Percentiles rank a stretch among this genome's conserved stretches.
Conservation (phyloP, 495 filamentous ascomycete species). For the Tuber indicum region DNA sequence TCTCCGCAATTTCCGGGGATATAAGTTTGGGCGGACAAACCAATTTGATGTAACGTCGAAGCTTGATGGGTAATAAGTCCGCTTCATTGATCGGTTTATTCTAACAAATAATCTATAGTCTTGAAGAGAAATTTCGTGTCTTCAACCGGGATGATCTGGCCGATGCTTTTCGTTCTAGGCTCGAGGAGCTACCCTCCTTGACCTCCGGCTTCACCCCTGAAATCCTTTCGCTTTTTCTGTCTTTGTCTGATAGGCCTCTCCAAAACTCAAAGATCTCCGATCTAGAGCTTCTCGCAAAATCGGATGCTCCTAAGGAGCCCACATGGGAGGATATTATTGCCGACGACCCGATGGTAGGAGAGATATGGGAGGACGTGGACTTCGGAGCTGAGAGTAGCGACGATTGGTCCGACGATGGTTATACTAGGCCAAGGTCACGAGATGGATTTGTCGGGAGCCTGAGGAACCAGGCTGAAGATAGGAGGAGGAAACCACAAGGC, state of each 20-base stretch:
- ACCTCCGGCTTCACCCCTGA: conserved; percentile 54
- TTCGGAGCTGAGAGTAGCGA: conserved; percentile 60
- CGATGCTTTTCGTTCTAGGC: conserved; percentile 61
- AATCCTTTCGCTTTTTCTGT: conserved; percentile 67
- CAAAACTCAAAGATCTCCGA: conserved; percentile 59
- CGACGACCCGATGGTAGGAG: conserved; percentile 62
- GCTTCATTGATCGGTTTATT: not conserved
- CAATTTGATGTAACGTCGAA: conserved; percentile 75
- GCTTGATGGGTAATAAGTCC: conserved; percentile 53
- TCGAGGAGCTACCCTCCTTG: conserved; percentile 45
- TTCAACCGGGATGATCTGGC: conserved; percentile 70
- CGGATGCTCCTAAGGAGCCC: conserved; percentile 47
- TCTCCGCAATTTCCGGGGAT: conserved; percentile 52
- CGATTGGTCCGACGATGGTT: conserved; percentile 40
- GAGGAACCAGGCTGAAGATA: conserved; percentile 15
- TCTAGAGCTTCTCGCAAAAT: conserved; percentile 50
- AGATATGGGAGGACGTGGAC: conserved; percentile 74
- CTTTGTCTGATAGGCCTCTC: conserved; percentile 74
- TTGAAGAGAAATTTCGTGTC: conserved; percentile 82
- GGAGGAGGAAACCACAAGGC: conserved; percentile 14
- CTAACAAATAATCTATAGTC: conserved; percentile 21
- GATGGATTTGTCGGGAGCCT: conserved; percentile 23
- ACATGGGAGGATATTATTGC: conserved; percentile 70
- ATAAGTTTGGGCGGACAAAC: conserved; percentile 66
- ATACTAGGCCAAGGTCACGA: conserved; percentile 9